Base-by-base conservation (phyloP, 179 eudicot genomes). In the Vitellaria paradoxa region DNA sequence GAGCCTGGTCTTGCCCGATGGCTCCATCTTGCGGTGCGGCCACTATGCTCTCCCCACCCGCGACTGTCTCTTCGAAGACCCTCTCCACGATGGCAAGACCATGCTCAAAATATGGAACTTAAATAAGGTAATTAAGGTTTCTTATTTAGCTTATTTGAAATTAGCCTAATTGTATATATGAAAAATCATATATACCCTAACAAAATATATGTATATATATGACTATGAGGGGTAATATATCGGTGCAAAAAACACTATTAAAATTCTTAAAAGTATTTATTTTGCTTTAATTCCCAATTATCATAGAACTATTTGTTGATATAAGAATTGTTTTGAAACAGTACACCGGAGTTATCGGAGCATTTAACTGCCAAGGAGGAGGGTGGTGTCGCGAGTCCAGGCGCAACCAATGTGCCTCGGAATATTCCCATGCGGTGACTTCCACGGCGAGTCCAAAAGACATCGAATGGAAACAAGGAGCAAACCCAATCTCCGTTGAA, bases 81-180 rank as follows among this genome's bases (percentile, higher is more conserved):
- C 98, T 9, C 85, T 94, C 70, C 98, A 94, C 77, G 83, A 94
- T 75, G 97, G 97, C 52, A 84, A 88, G 69, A 94, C 98, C n/a
- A 88, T 92, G 97, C 91, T 94, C 83, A 94, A 94, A 69, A 94
- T 94, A 23, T 94, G 98, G 98, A 94, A 93, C 77, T 78, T 94
- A 2, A 94, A 94, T 78, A 93, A 88, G 97, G 98, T 89, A 45
- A n/a, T n/a, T n/a, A 56, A 30, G 66, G 5, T 26, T 21, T 76
- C 71, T 20, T 0, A 62, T 7, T 30, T 73, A 23, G 42, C 7
- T 63, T 15, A 63, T 65, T 15, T 18, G 49, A 50, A 42, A 42
- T 42, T 42, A 42, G 45, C 45, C 4, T 5, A 42, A 42, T 42
- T 42, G 45, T 42, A n/a, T n/a, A n/a, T n/a, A 42, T 42, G 45